Conservation (phyloP, 129 eudicot genomes). For the Artemisia tridentata region DNA sequence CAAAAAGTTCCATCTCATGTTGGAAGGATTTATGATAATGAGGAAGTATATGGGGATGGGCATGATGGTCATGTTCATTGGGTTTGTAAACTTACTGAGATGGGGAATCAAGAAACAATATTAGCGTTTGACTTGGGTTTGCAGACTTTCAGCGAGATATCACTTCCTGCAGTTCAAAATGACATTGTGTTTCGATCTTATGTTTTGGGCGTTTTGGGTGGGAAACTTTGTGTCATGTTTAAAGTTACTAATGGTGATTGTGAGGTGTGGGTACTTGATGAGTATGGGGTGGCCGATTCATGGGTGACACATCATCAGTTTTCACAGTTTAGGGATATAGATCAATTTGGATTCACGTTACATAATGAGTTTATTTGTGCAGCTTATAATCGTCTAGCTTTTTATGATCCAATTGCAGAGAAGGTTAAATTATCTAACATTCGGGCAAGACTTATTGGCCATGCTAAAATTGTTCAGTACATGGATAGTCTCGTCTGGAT, state of each 20-base stretch:
- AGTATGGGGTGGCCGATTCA: slow-evolving; percentile 7
- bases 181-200: too few relatives aligned
- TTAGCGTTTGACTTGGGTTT: slow-evolving; percentile 1
- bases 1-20: slow-evolving; percentile 3
- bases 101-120: background rate
- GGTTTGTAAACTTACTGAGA: background rate
- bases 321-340: too few relatives aligned
- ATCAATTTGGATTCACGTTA: too few relatives aligned
- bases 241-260: background rate
- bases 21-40: background rate
- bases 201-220: background rate
- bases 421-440: too few relatives aligned
- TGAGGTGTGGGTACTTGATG: slow-evolving; percentile 11
- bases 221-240: slow-evolving; percentile 3
- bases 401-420: too few relatives aligned
- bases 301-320: slow-evolving; percentile 4
- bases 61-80: slow-evolving; percentile 7
- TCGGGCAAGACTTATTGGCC: too few relatives aligned
- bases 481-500: too few relatives aligned
- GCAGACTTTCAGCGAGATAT: slow-evolving; percentile 6
- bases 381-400: too few relatives aligned
- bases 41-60: slow-evolving; percentile 9
- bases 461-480: too few relatives aligned
- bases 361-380: too few relatives aligned
- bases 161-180: background rate